Evolutionary conservation across 352 stramenopile genomes (phyloP), one percentile per base, ranked within the genome.

Genomic region (Globisporangium parvum): DNA sequence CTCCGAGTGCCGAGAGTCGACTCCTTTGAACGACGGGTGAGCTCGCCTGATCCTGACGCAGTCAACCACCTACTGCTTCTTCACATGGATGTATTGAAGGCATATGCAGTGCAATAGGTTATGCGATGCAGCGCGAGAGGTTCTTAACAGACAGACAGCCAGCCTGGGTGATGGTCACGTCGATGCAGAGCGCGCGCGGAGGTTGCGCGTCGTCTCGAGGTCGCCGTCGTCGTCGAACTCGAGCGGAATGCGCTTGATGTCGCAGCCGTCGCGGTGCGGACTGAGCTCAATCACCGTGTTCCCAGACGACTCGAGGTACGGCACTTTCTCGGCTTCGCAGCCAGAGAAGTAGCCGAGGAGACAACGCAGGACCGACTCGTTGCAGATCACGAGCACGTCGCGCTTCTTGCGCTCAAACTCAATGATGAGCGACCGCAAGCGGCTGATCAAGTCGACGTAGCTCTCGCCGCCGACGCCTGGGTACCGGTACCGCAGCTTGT

Each of bases 401-500:
- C 83, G 83, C 66, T 93, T 95, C 68, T 95, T 92, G 63, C 86
- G 82, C 54, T 93, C 84, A 49, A 97, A 92, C 71, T 97, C 91
- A 37, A 98, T 91, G 48, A 97, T 95, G 39, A 98, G 71, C 50
- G 88, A 94, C 2, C 87, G 76, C 47, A 97, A 60, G 17, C 92
- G 82, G 26, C 91, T 91, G 66, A 97, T 98, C 33, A 98, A 80
- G 62, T 98, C 92, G 55, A 96, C 77, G 67, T 98, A 98, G 55
- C 86, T 96, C 66, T 98, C 92, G 12, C 91, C 92, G 2, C 91
- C 91, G 10, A 92, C 88, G 24, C 91, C 91, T 0, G 92, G 78
- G 60, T 93, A 93, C 6, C 92, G 74, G 63, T 97, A 98, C 12
- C 80, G 79, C 23, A 98, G 76, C 62, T 97, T 97, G 72, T 98